Conservation (phyloP, 2,329 filamentous ascomycete genomes). For the Penicillium carneum region DNA sequence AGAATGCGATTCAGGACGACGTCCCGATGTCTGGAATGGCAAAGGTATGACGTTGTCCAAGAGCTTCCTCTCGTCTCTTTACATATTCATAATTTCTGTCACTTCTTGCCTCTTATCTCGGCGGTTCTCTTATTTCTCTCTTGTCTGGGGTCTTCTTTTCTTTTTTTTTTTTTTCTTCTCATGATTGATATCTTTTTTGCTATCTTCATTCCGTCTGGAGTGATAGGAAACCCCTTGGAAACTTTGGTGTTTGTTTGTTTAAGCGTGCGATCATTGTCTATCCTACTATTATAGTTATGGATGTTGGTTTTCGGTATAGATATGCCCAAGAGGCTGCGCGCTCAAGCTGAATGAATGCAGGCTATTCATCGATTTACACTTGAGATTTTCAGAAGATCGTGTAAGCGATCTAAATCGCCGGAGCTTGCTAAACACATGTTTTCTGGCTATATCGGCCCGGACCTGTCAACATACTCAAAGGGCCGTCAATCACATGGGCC, state of each 20-base stretch:
- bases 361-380: conserved; percentile 19
- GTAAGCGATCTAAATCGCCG: not conserved
- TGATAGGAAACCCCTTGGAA: conserved; percentile 9
- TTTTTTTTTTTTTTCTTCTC: conserved; percentile 23
- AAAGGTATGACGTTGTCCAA: conserved; percentile 33
- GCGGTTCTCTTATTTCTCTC: conserved; percentile 9
- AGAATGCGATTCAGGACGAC: conserved; percentile 36
- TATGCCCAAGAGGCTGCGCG: conserved; percentile 17
- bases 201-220: conserved; percentile 23
- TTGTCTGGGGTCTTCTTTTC: conserved; percentile 14
- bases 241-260: conserved; percentile 14
- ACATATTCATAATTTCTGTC: conserved; percentile 11
- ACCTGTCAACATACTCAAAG: not conserved
- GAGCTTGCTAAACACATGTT: not conserved
- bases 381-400: not conserved
- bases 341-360: conserved; percentile 25
- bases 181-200: conserved; percentile 39
- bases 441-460: not conserved
- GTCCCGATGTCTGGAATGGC: conserved; percentile 49
- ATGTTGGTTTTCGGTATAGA: conserved; percentile 16
- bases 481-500: not conserved
- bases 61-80: conserved; percentile 4
- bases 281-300: conserved; percentile 20
- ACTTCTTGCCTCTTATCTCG: conserved; percentile 6
- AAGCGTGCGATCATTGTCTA: conserved; percentile 10